phyloP scores from a whole-genome alignment of 2,329 filamentous ascomycete species.

The Salinomyces thailandicus region DNA sequence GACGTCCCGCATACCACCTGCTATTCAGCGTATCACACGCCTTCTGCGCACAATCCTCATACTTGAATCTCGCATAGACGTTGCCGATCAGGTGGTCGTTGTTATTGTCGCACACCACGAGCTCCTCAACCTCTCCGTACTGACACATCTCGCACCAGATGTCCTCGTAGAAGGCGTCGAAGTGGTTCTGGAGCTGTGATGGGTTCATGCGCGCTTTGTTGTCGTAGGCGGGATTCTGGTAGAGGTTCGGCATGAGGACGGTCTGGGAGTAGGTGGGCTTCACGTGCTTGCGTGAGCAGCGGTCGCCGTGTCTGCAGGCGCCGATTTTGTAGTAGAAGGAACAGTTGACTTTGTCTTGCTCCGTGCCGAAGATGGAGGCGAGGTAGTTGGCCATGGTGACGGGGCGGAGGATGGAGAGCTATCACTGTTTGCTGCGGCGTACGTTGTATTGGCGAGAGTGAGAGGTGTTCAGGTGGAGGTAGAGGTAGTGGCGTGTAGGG shows the following conservation, averaged over 20 bases:
- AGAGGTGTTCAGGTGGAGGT: too few relatives aligned
- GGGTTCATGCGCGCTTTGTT: constrained; percentile 76
- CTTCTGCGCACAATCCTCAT: constrained; percentile 88
- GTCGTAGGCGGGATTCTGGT: constrained; percentile 97
- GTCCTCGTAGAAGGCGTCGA: constrained; percentile 99
- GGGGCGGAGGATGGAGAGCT: too few relatives aligned
- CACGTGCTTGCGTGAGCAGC: constrained; percentile 96
- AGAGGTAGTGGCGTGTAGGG: too few relatives aligned
- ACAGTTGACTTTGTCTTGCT: constrained; percentile 99
- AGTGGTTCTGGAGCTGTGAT: constrained; percentile 95
- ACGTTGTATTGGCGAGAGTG: too few relatives aligned
- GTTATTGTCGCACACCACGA: constrained; percentile 98
- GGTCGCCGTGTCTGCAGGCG: constrained; percentile 94
- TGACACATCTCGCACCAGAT: constrained; percentile 99
- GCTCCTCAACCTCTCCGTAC: constrained; percentile 93
- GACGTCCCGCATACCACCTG: constrained; percentile 92
- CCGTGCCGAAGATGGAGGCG: constrained; percentile 97
- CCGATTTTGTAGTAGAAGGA: constrained; percentile 99
- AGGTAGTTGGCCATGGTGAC: constrained; percentile 95
- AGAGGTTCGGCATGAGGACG: constrained; percentile 94
- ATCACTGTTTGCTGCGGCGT: too few relatives aligned
- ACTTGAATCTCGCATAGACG: constrained; percentile 99
- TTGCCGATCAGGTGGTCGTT: constrained; percentile 99
- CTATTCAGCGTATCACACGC: constrained; percentile 91
- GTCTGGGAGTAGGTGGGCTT: constrained; percentile 98